Evolutionary conservation across 1,139 yeast genomes (phyloP).

Genomic region (Geotrichum bryndzae): DNA sequence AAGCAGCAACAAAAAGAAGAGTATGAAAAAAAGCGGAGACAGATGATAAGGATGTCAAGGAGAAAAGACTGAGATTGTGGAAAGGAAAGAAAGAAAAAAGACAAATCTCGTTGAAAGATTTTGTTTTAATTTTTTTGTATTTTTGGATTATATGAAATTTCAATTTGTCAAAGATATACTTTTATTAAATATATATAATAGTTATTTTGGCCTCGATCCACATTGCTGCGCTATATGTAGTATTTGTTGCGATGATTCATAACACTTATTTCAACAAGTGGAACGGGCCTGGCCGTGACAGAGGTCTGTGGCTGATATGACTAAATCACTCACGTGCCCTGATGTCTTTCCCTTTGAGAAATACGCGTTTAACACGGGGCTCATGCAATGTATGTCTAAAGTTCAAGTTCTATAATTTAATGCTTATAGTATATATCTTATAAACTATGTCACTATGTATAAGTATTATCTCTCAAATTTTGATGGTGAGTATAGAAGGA

Average conservation of each 20-base stretch:
- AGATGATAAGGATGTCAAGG: neutral
- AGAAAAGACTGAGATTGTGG: neutral
- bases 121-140: neutral
- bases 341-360: neutral
- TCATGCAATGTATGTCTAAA: neutral
- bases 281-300: neutral
- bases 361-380: neutral
- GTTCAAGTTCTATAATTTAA: no score
- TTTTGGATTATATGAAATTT: neutral
- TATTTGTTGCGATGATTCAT: neutral
- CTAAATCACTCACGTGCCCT: neutral
- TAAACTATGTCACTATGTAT: no score
- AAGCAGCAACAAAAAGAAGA: neutral
- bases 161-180: neutral
- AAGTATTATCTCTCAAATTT: no score
- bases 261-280: neutral
- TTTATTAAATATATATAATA: neutral
- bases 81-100: neutral
- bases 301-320: neutral
- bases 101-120: neutral
- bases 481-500: no score
- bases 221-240: no score
- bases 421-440: no score
- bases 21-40: neutral
- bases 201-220: neutral